Conservation (phyloP, 2,329 filamentous ascomycete genomes). For the Lachnellula hyalina region DNA sequence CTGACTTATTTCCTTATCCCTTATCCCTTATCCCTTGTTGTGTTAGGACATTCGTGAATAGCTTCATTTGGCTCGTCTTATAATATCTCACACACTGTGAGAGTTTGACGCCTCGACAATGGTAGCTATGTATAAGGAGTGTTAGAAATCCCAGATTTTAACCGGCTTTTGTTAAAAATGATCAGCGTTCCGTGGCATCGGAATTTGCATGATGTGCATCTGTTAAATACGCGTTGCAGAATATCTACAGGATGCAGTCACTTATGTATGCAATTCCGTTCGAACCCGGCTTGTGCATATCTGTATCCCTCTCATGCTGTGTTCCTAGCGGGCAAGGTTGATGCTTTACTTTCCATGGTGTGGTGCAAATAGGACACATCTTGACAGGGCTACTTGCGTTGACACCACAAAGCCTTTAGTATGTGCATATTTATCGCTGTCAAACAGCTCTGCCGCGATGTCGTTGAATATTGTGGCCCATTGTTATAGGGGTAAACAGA, state of each 20-base stretch:
- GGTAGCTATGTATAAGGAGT: background rate
- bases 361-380: slow-evolving; percentile 11
- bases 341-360: background rate
- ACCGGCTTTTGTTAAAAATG: background rate
- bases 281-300: background rate
- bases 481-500: slow-evolving; percentile 18
- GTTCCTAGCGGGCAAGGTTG: background rate
- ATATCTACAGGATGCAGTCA: slow-evolving; percentile 10
- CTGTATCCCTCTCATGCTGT: background rate
- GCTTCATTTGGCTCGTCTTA: background rate
- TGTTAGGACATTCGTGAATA: background rate
- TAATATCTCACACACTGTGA: background rate
- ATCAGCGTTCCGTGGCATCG: background rate
- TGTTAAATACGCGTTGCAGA: background rate
- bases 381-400: slow-evolving; percentile 3
- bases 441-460: slow-evolving; percentile 18
- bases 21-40: background rate
- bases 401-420: slow-evolving; percentile 7
- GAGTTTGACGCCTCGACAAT: background rate
- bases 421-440: slow-evolving; percentile 13
- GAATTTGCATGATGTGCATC: background rate
- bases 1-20: background rate
- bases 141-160: background rate
- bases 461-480: slow-evolving; percentile 23
- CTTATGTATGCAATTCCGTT: slow-evolving; percentile 7